These are phyloP conservation scores for Apiospora malaysiana DNA, from an alignment of 2,329 filamentous ascomycete species.

Conservation along the genomic window DNA sequence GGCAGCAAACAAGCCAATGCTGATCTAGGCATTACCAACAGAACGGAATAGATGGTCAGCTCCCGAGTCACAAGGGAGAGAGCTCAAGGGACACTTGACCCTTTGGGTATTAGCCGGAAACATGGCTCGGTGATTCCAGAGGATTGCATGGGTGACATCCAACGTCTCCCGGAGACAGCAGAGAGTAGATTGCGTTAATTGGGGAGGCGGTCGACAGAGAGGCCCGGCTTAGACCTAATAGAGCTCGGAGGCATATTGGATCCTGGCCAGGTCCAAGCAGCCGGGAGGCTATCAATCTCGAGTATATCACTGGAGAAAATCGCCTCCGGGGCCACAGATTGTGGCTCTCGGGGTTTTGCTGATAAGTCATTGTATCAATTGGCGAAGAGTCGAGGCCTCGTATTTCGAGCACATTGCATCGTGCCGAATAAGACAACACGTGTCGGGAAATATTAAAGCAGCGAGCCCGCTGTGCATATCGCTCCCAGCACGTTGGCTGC, in stretches of 20 bases:
- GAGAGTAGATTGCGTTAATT: background rate
- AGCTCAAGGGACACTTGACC: background rate
- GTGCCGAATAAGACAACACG: background rate
- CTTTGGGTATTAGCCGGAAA: constrained; percentile 18
- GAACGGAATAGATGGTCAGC: constrained; percentile 11
- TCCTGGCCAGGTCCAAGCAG: constrained; percentile 5
- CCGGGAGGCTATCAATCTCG: constrained; percentile 11
- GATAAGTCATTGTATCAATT: background rate
- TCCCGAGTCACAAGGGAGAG: constrained; percentile 10
- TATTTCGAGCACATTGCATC: background rate
- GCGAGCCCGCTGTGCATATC: background rate
- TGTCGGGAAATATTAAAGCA: background rate
- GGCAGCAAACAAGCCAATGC: background rate
- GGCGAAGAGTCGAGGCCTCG: background rate
- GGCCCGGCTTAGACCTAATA: constrained; percentile 12
- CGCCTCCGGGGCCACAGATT: background rate
- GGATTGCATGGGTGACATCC: constrained; percentile 8
- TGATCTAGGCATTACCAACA: constrained; percentile 16
- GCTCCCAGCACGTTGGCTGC: background rate
- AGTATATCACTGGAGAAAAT: background rate
- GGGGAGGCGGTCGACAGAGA: background rate
- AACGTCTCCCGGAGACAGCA: constrained; percentile 14
- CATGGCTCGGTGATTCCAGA: constrained; percentile 11
- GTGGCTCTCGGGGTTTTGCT: background rate
- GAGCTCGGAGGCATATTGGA: constrained; percentile 5